Base-by-base conservation (phyloP, 176 grass and related monocot genomes). In the Aechmea fasciata region DNA sequence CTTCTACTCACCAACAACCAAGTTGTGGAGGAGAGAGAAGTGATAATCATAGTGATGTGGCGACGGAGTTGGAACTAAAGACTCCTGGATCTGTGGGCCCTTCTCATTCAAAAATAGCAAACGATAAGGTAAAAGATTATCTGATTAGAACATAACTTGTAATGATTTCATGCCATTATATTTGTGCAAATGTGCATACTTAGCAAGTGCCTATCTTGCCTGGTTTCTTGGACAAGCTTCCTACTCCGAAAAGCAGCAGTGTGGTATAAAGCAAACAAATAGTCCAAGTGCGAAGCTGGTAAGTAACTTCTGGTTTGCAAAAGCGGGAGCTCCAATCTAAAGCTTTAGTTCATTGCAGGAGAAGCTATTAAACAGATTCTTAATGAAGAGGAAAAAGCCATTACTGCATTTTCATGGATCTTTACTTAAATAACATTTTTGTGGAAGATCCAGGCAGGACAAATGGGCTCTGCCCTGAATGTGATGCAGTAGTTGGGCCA, bases 61-160 rank as follows among this genome's bases (percentile, higher is more conserved):
- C 83, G 73, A 91, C 92, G 55, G 88, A 96, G 18, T 83, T 96
- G 73, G 92, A 96, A 77, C 69, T 96, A 57, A 96, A 91, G 69
- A 96, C 69, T 70, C 88, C 85, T 54, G 85, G 92, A 73, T 91
- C 88, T 70, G 65, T 64, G 18, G 76, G 69, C 55, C 65, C 69
- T 63, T 84, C 75, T 65, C 81, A 78, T 65, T 64, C 77, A 75
- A 85, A 84, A 55, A 47, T 51, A 49, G 53, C 72, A 73, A 61
- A 71, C 84, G 70, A 86, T 49, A 78, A 74, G 78, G 91, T 91
- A 84, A 14, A 59, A 59, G 33, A 8, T 41, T 41, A 59, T 59
- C 10, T 59, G n/a, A 59, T 19, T 17, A 17, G 54, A 2, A 9
- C 13, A 59, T 59, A 59, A 1, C 7, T 17, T 57, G 9, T 19